Conservation (phyloP, 345 rosid genomes). For the Cardamine resedifolia region DNA sequence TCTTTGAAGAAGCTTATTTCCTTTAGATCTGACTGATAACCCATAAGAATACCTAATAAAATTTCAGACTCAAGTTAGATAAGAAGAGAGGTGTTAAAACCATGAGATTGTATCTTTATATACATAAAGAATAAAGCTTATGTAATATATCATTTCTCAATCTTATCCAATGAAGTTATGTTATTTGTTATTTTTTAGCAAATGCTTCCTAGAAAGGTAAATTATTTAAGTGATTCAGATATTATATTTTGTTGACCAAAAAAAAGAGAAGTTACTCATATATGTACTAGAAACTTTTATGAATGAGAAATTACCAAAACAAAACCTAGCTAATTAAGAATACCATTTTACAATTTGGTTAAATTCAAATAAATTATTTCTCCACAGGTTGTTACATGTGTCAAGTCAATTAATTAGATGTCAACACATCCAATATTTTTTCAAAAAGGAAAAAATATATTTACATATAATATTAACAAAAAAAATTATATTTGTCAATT, state of each 20-base stretch:
- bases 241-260: not conserved
- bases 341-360: not conserved
- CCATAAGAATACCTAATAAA: not conserved
- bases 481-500: too few relatives aligned
- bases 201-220: not conserved
- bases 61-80: not conserved
- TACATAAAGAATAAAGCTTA: constrained; percentile 1
- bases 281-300: not conserved
- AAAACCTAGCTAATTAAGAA: not conserved
- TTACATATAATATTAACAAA: too few relatives aligned
- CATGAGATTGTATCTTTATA: not conserved
- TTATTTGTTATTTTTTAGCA: not conserved
- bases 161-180: not conserved
- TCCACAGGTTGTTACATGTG: too few relatives aligned
- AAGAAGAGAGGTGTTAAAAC: not conserved
- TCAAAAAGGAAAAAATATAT: too few relatives aligned
- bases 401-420: too few relatives aligned
- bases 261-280: not conserved
- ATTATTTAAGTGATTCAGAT: not conserved
- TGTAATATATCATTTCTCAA: not conserved
- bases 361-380: not conserved
- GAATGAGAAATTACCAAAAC: not conserved
- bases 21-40: not conserved
- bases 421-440: too few relatives aligned
- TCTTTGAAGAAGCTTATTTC: constrained; percentile 18